Conservation (phyloP, 2,329 filamentous ascomycete genomes). For the Orbilia blumenaviensis region DNA sequence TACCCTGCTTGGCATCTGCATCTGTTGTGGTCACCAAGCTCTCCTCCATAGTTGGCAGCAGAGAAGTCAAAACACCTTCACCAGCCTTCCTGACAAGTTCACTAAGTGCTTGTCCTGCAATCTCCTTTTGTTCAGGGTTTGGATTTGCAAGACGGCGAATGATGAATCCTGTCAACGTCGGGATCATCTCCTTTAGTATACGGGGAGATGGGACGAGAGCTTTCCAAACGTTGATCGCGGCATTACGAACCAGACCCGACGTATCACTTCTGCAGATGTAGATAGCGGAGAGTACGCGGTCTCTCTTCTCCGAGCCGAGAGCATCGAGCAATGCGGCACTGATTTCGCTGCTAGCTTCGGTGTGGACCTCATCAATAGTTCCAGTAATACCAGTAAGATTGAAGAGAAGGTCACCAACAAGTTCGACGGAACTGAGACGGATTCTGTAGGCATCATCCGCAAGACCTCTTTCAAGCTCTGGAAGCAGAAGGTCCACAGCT, state of each 20-base stretch:
- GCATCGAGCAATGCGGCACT: conserved; percentile 92
- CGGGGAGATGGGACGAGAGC: conserved; percentile 89
- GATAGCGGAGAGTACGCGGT: conserved; percentile 95
- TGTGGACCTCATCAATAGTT: conserved; percentile 73
- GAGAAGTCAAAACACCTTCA: conserved; percentile 85
- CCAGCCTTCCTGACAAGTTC: conserved; percentile 97
- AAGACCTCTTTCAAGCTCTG: conserved; percentile 92
- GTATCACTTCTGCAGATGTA: conserved; percentile 99
- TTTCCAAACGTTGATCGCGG: conserved; percentile 95
- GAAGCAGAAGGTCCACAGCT: conserved; percentile 90
- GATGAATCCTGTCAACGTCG: conserved; percentile 91
- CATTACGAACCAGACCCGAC: conserved; percentile 85
- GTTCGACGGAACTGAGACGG: conserved; percentile 94
- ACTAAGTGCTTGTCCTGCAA: conserved; percentile 94
- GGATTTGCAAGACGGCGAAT: conserved; percentile 92
- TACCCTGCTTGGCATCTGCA: conserved; percentile 92
- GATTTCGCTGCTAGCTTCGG: conserved; percentile 78
- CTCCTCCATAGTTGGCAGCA: conserved; percentile 91
- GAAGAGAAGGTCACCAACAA: conserved; percentile 95
- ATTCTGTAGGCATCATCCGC: conserved; percentile 99
- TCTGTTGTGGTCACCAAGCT: conserved; percentile 88
- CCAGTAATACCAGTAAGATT: conserved; percentile 94
- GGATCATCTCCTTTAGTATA: conserved; percentile 93
- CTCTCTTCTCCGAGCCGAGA: conserved; percentile 92
- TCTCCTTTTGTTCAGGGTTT: conserved; percentile 98